phyloP scores from a whole-genome alignment of 495 filamentous ascomycete species.

The Hypoxylon cercidicola region DNA sequence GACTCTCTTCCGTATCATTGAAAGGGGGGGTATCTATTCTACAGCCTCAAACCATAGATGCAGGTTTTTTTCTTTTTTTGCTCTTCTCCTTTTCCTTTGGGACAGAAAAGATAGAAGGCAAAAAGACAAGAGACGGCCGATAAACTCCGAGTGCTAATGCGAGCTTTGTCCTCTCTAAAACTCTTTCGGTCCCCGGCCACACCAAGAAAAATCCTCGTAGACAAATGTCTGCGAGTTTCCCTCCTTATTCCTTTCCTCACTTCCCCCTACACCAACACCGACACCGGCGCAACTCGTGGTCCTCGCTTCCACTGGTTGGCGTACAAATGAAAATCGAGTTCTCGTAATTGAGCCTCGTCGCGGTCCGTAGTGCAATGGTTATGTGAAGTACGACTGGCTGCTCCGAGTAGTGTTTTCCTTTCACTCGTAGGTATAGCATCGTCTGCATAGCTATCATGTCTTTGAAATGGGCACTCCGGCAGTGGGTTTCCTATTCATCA shows the following conservation, averaged over 20 bases:
- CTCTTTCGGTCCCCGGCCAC: conserved; percentile 13
- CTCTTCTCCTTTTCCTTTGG: conserved; percentile 8
- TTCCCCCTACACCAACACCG: background rate
- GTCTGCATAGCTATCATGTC: conserved; percentile 21
- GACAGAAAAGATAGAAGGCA: conserved; percentile 17
- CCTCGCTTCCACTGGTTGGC: background rate
- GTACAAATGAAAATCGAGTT: background rate
- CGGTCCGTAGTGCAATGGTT: background rate
- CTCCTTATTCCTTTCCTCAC: background rate
- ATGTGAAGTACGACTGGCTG: too few species aligned
- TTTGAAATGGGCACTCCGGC: conserved; percentile 27
- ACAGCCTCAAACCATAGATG: conserved; percentile 45
- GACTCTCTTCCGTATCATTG: conserved; percentile 36
- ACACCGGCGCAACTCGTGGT: background rate
- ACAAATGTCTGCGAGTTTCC: background rate
- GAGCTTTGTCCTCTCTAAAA: conserved; percentile 9
- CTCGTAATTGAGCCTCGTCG: too few species aligned
- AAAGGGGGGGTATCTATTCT: conserved; percentile 50
- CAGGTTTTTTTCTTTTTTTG: conserved; percentile 25
- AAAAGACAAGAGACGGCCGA: conserved; percentile 20
- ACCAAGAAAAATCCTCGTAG: background rate
- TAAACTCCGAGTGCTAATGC: conserved; percentile 37
- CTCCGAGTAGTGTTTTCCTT: background rate
- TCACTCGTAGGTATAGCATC: background rate
- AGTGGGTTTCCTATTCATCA: conserved; percentile 56